Evolutionary conservation across 345 rosid species (phyloP).

Genomic region (Trapa incisa): DNA sequence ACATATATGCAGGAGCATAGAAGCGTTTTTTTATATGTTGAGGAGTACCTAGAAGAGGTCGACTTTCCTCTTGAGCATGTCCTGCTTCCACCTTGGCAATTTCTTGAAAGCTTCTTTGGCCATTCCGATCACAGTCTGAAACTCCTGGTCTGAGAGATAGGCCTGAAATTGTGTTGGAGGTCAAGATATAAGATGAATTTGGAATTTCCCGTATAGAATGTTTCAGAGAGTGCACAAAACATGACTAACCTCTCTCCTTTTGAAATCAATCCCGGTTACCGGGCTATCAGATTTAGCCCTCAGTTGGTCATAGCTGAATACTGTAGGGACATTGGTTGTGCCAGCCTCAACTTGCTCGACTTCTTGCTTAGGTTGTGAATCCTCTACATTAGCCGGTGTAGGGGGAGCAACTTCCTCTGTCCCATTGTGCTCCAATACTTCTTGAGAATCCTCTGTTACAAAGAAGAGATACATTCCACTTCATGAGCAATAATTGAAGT

Average conservation of each 20-base stretch:
- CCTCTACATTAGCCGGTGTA: conserved; percentile 21
- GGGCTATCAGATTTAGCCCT: conserved; percentile 78
- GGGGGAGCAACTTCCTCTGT: conserved; percentile 30
- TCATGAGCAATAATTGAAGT: not conserved
- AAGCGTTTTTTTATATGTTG: too few species aligned
- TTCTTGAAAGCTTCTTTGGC: conserved; percentile 66
- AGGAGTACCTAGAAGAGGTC: conserved; percentile 54
- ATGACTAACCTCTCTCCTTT: conserved; percentile 75
- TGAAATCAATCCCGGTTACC: conserved; percentile 82
- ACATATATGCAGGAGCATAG: too few species aligned
- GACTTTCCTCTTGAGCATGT: conserved; percentile 69
- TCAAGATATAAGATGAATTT: conserved; percentile 1
- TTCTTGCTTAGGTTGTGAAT: conserved; percentile 1
- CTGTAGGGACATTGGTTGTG: conserved; percentile 19
- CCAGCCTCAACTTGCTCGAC: conserved; percentile 26
- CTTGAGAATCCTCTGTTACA: conserved; percentile 21
- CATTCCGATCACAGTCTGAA: conserved; percentile 56
- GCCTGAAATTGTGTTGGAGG: conserved; percentile 30
- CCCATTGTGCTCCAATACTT: conserved; percentile 30
- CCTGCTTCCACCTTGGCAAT: conserved; percentile 96
- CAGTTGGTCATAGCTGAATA: conserved; percentile 76
- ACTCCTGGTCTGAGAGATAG: conserved; percentile 76
- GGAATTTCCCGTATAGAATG: not conserved
- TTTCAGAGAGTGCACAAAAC: not conserved
- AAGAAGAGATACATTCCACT: not conserved